phyloP scores from a whole-genome alignment of 2,329 filamentous ascomycete species.

The Cryphonectria parasitica region DNA sequence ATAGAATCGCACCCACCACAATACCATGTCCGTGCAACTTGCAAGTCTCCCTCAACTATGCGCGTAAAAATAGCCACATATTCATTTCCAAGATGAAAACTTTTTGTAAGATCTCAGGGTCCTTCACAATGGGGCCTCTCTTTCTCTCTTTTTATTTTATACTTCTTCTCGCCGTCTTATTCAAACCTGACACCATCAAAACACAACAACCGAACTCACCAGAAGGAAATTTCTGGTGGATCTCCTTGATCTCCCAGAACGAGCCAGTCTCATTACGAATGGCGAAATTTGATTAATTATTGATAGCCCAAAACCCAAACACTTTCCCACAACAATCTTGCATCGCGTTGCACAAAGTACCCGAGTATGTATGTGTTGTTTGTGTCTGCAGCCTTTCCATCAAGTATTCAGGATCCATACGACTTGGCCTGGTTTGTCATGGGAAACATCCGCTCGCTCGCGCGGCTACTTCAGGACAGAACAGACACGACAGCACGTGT shows the following conservation, averaged over 20 bases:
- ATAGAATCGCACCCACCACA: neutral
- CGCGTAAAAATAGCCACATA: no score
- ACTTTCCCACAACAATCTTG: neutral
- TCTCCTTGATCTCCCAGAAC: neutral
- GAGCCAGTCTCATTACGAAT: slow-evolving; percentile 1
- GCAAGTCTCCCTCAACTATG: no score
- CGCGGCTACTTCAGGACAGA: no score
- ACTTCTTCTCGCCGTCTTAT: no score
- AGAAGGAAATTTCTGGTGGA: neutral
- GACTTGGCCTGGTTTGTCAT: neutral
- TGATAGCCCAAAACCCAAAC: neutral
- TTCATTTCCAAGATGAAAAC: neutral
- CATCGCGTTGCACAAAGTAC: neutral
- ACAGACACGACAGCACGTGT: neutral
- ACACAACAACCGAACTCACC: neutral
- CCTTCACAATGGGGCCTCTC: neutral
- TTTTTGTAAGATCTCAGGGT: neutral
- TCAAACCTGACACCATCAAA: neutral
- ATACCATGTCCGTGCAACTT: no score
- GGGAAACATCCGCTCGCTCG: no score
- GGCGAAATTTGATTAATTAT: slow-evolving; percentile 1
- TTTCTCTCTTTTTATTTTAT: no score
- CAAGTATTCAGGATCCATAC: neutral
- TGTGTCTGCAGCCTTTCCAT: neutral
- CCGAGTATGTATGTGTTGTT: neutral